Conservation (phyloP, 2,329 filamentous ascomycete species). For the Microcyclospora tardicrescens region DNA sequence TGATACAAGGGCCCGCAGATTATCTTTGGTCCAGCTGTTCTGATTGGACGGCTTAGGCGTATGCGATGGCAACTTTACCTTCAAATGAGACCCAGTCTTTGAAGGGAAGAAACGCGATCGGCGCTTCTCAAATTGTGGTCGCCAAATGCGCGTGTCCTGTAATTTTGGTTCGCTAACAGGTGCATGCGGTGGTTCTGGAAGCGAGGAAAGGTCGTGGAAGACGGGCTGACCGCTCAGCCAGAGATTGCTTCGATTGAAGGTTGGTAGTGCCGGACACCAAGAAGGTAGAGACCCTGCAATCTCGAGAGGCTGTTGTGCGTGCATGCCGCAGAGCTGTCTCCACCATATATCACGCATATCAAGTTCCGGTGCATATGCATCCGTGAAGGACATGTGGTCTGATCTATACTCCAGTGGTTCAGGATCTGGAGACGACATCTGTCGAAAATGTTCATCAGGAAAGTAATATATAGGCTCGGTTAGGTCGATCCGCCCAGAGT, state of each 20-base stretch:
- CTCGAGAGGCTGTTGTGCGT: not conserved
- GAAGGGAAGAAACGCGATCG: constrained; percentile 19
- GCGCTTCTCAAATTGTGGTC: constrained; percentile 6
- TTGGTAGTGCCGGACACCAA: constrained; percentile 14
- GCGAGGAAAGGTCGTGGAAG: constrained; percentile 17
- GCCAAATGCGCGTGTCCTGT: constrained; percentile 13
- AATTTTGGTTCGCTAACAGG: not conserved
- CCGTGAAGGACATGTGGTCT: not conserved
- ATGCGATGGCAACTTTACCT: not conserved
- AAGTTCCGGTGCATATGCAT: not conserved
- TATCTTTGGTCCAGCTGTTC: not conserved
- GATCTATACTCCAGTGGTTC: too few relatives aligned
- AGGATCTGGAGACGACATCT: too few relatives aligned
- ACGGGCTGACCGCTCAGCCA: constrained; percentile 13
- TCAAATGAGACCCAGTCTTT: not conserved
- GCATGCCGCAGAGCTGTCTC: too few relatives aligned
- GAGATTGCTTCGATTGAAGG: constrained; percentile 10
- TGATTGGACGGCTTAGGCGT: constrained; percentile 4
- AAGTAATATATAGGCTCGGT: not conserved
- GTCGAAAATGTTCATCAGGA: too few relatives aligned
- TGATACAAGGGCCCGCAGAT: not conserved
- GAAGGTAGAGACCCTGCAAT: constrained; percentile 7
- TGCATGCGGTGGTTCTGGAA: not conserved
- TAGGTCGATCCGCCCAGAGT: not conserved
- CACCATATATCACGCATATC: not conserved